Base-by-base conservation (phyloP, 1,284 basidiomycete genomes). In the Takashimella koratensis region DNA sequence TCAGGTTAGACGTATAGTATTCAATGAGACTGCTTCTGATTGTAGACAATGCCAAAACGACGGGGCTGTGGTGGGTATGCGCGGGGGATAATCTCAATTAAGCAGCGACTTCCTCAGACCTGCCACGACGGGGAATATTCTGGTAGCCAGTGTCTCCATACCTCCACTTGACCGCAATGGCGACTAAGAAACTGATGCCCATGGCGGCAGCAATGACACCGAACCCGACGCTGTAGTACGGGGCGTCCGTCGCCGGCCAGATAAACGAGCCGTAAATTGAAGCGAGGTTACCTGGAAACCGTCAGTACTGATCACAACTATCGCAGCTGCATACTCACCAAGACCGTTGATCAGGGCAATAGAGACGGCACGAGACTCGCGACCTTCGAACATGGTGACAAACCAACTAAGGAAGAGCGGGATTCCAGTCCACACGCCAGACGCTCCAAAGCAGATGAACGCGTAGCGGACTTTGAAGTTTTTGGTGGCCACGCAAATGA, bases 101-200 rank as follows among this genome's bases (percentile, higher is more conserved):
- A n/a, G n/a, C n/a, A n/a, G n/a, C n/a, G n/a, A n/a, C n/a, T n/a
- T n/a, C n/a, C n/a, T n/a, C n/a, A n/a, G n/a, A n/a, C n/a, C n/a
- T n/a, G n/a, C n/a, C n/a, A n/a, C n/a, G n/a, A n/a, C n/a, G n/a
- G n/a, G n/a, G n/a, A n/a, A n/a, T n/a, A n/a, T n/a, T n/a, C n/a
- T n/a, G n/a, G n/a, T n/a, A n/a, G 36, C 68, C 68, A 53, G 53
- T 59, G 57, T 72, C 67, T 5, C 65, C 65, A 49, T 63, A 71
- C 49, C 47, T 59, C 63, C 60, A 65, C 50, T 65, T 65, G 46
- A 64, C 45, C 41, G 58, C 16, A 8, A 58, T 20, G 2, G 58
- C 57, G 45, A 67, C 53, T 5, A 64, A n/a, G 1, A 52, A 64
- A 5, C 61, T 63, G 21, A 59, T 22, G 22, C 57, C 67, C 45